phyloP scores from a whole-genome alignment of 2,329 filamentous ascomycete species.

The Colletotrichum cereale region DNA sequence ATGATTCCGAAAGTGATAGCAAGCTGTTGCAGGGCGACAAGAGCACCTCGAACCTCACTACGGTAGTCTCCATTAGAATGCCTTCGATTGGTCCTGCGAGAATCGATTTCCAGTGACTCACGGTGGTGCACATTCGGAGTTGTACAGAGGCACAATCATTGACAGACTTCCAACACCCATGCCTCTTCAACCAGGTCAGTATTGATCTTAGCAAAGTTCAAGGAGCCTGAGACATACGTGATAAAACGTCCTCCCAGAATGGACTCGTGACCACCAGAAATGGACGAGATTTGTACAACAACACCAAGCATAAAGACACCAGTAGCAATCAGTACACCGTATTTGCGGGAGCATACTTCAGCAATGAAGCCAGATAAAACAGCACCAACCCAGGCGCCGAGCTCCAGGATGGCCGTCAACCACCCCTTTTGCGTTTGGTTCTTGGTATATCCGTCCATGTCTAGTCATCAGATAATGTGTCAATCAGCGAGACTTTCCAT shows the following conservation, averaged over 20 bases:
- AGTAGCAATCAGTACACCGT: slow-evolving; percentile 75
- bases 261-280: slow-evolving; percentile 65
- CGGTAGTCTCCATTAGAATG: neutral
- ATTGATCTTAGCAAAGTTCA: accelerated
- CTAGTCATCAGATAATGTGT: slow-evolving; percentile 47
- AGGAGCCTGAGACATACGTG: slow-evolving; percentile 58
- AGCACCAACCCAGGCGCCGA: slow-evolving; percentile 83
- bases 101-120: slow-evolving; percentile 40
- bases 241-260: slow-evolving; percentile 81
- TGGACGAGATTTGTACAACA: slow-evolving; percentile 74
- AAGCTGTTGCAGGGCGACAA: slow-evolving; percentile 63
- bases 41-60: slow-evolving; percentile 55
- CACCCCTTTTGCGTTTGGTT: slow-evolving; percentile 62
- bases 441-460: slow-evolving; percentile 59
- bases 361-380: slow-evolving; percentile 79
- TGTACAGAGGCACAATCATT: slow-evolving; percentile 73
- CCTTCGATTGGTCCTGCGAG: accelerated
- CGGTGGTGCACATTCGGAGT: slow-evolving; percentile 60
- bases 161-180: slow-evolving; percentile 78
- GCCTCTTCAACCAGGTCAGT: slow-evolving; percentile 53
- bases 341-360: slow-evolving; percentile 77
- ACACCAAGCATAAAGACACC: slow-evolving; percentile 78
- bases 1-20: slow-evolving; percentile 74
- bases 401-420: slow-evolving; percentile 77
- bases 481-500: slow-evolving; percentile 1